Base-by-base conservation (phyloP, 768 basidiomycete species). In the Tricholoma bakamatsutake region DNA sequence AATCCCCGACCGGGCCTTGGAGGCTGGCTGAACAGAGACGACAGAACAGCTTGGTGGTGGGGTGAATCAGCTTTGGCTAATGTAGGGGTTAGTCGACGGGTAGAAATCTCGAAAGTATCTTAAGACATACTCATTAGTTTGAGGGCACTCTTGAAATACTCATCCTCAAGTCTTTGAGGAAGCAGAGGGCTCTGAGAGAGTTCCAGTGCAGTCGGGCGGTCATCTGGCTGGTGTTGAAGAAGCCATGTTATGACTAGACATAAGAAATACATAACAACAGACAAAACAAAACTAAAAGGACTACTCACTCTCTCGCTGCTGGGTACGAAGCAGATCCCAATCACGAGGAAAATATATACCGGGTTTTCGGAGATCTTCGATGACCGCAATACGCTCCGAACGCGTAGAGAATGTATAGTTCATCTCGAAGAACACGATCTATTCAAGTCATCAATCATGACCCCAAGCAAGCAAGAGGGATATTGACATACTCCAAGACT, bases 351-450 rank as follows among this genome's bases (percentile, higher is more conserved):
- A 94, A 51, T 80, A 76, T 24, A 95, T 82, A 13, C 78, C 72
- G 0, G 85, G 85, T 62, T 82, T 85, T 24, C 95, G 75, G 28
- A 97, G 66, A 50, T 86, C 83, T 61, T 90, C 88, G 0, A 98
- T 78, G 18, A 94, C 92, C 1, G 80, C 83, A 37, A 90, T 88
- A 18, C 94, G 84, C 64, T 98, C 94, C 17, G 89, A 79, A 1
- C 82, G 85, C 0, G 94, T 97, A 10, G 80, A 73, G 71, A 97
- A 93, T 15, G 74, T 64, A 69, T 87, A 91, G 68, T 92, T 94
- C 93, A 97, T 96, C 73, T 98, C 95, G 64, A 98, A 97, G 71
- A 97, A 97, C 12, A 97, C 94, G 60, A 98, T 85, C 91, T 94
- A 58, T 18, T 56, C 37, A 27, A 43, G 55, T 4, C 42, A 53